These are phyloP conservation scores for Pyronema omphalodes DNA, from an alignment of 495 filamentous ascomycete genomes.

Conservation along the genomic window DNA sequence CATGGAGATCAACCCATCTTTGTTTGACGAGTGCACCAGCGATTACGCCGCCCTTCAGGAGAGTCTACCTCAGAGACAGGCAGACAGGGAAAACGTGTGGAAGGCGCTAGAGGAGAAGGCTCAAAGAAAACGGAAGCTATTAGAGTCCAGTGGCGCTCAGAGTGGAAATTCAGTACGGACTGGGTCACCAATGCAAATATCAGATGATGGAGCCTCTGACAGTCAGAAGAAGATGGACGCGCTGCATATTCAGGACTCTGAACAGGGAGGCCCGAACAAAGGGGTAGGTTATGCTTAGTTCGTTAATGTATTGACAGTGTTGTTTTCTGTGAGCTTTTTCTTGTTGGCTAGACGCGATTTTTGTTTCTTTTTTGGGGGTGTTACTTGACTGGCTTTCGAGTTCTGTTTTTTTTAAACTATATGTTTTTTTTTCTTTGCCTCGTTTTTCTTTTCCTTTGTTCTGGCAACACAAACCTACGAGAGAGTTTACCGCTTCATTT, in stretches of 20 bases:
- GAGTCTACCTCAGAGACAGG: constrained; percentile 59
- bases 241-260: constrained; percentile 42
- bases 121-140: constrained; percentile 38
- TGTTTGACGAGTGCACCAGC: constrained; percentile 96
- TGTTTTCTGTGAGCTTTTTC: constrained; percentile 13
- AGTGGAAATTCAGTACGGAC: constrained; percentile 24
- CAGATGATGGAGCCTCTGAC: constrained; percentile 42
- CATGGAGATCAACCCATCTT: constrained; percentile 98
- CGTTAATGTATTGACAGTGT: constrained; percentile 20
- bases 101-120: constrained; percentile 63
- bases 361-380: constrained; percentile 6
- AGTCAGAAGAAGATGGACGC: constrained; percentile 50
- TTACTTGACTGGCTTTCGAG: neutral
- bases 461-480: too few relatives aligned
- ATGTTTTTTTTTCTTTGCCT: constrained; percentile 5
- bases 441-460: neutral
- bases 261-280: constrained; percentile 15
- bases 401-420: constrained; percentile 6
- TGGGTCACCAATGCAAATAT: constrained; percentile 36
- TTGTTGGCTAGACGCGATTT: constrained; percentile 4
- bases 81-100: constrained; percentile 65
- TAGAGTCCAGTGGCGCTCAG: constrained; percentile 17
- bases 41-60: constrained; percentile 96
- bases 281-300: constrained; percentile 25
- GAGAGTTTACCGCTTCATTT: too few relatives aligned